Percentiles rank a stretch among this genome's conserved stretches.
phyloP scores from a whole-genome alignment of 2,329 filamentous ascomycete genomes.

The Ophiostoma triangulosporum region DNA sequence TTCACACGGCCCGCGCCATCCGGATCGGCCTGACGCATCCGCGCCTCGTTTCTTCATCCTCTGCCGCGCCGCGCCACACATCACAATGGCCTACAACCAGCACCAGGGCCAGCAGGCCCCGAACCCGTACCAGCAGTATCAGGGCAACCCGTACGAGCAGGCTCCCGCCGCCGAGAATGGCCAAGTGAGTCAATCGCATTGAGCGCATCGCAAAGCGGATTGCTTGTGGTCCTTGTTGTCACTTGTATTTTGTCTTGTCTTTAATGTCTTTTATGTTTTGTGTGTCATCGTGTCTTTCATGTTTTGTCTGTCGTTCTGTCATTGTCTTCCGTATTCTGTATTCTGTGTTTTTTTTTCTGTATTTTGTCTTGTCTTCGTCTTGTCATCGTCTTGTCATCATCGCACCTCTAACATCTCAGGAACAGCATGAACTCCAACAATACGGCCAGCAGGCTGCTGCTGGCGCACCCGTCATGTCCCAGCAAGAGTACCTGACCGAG shows the following conservation, averaged over 20 bases:
- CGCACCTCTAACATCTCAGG: conserved; percentile 19
- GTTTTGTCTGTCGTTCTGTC: too few relatives aligned
- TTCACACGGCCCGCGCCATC: neutral
- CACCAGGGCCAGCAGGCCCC: conserved; percentile 26
- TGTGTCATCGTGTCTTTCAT: too few relatives aligned
- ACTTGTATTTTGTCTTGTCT: too few relatives aligned
- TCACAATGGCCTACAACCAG: conserved; percentile 44
- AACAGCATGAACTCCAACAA: conserved; percentile 41
- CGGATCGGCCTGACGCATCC: neutral
- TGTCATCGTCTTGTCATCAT: too few relatives aligned
- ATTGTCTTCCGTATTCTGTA: too few relatives aligned
- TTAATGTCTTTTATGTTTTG: too few relatives aligned
- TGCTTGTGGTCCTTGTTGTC: too few relatives aligned
- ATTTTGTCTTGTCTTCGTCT: too few relatives aligned
- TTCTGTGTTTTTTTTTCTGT: too few relatives aligned
- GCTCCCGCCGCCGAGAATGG: conserved; percentile 33
- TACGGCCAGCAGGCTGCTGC: conserved; percentile 14
- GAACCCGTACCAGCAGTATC: conserved; percentile 10
- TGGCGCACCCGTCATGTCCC: conserved; percentile 33
- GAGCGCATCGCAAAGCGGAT: neutral
- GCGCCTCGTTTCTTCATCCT: neutral
- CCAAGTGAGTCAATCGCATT: conserved; percentile 19
- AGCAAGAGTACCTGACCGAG: conserved; percentile 55
- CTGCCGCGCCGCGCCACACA: neutral
- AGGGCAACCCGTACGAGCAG: conserved; percentile 51